Percentiles rank a stretch among this genome's conserved stretches.
phyloP scores from a whole-genome alignment of 495 filamentous ascomycete genomes.

The Chaetomidium leptoderma region DNA sequence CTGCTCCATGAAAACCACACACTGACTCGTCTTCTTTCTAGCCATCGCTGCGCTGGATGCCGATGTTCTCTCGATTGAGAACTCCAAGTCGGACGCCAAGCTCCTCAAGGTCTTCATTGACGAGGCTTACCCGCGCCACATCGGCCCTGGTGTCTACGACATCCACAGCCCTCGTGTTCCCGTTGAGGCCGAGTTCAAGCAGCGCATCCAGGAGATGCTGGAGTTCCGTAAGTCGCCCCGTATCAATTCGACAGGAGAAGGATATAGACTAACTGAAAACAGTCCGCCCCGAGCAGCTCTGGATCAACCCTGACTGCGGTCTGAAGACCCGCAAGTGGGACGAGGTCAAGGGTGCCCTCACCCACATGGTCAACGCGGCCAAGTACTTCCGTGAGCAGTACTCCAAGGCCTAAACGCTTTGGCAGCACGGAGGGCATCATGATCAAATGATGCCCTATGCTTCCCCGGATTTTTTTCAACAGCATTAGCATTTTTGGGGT shows the following conservation, averaged over 20 bases:
- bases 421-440: conserved; percentile 10
- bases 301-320: conserved; percentile 98
- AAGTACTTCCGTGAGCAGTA: conserved; percentile 94
- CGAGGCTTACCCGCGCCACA: conserved; percentile 92
- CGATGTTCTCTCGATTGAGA: conserved; percentile 97
- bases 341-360: conserved; percentile 89
- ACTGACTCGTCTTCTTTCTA: neutral
- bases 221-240: conserved; percentile 62
- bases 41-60: conserved; percentile 97
- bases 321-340: conserved; percentile 96
- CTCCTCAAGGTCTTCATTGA: conserved; percentile 97
- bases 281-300: conserved; percentile 76
- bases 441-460: conserved; percentile 18
- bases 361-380: conserved; percentile 92
- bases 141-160: conserved; percentile 97
- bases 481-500: conserved; percentile 38
- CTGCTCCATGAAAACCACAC: neutral
- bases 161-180: conserved; percentile 98
- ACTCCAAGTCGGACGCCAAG: conserved; percentile 99
- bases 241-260: no score
- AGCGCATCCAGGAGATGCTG: conserved; percentile 95
- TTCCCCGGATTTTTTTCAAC: conserved; percentile 38
- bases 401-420: conserved; percentile 36
- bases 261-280: conserved; percentile 10
- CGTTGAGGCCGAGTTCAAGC: conserved; percentile 92